Percentiles rank a stretch among this genome's conserved stretches.
phyloP scores from a whole-genome alignment of 164 flowering plant species.

The Protea cynaroides region DNA sequence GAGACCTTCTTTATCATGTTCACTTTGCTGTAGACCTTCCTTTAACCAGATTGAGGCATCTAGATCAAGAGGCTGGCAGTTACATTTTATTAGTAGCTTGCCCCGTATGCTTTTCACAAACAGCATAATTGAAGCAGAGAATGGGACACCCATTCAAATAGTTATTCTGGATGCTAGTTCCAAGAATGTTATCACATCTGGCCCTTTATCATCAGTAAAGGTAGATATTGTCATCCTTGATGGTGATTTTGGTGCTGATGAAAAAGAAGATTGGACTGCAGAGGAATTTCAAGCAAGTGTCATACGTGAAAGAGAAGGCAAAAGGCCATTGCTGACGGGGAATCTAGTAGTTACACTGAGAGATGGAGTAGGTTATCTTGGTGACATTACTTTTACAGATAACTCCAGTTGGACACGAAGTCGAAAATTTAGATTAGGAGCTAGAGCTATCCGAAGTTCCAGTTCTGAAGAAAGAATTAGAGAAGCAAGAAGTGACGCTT shows the following conservation, averaged over 20 bases:
- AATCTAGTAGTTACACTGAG: constrained; percentile 21
- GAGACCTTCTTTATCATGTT: constrained; percentile 2
- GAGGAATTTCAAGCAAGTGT: constrained; percentile 29
- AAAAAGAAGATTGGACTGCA: constrained; percentile 33
- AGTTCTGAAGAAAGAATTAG: constrained; percentile 24
- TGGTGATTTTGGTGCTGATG: constrained; percentile 45
- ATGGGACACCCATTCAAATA: constrained; percentile 26
- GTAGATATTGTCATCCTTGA: constrained; percentile 44
- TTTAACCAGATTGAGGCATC: constrained; percentile 21
- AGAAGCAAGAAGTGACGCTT: constrained; percentile 54
- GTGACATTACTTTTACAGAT: constrained; percentile 45
- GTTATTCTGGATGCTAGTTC: constrained; percentile 29
- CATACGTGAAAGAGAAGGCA: constrained; percentile 48
- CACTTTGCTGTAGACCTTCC: constrained; percentile 24
- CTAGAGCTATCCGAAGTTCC: constrained; percentile 20
- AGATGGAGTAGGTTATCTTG: constrained; percentile 36
- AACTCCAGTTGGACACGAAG: constrained; percentile 59
- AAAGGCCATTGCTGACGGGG: constrained; percentile 51
- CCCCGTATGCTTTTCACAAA: constrained; percentile 38
- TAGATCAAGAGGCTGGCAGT: constrained; percentile 25
- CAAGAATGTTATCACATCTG: constrained; percentile 17
- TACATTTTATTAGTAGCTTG: constrained; percentile 36
- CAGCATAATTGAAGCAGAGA: constrained; percentile 30
- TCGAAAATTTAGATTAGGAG: constrained; percentile 50
- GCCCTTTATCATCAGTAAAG: constrained; percentile 40